Percentiles rank a stretch among this genome's conserved stretches.
These are phyloP conservation scores for Aspergillus awamori DNA, from an alignment of 2,329 filamentous ascomycete species.

Conservation along the genomic window DNA sequence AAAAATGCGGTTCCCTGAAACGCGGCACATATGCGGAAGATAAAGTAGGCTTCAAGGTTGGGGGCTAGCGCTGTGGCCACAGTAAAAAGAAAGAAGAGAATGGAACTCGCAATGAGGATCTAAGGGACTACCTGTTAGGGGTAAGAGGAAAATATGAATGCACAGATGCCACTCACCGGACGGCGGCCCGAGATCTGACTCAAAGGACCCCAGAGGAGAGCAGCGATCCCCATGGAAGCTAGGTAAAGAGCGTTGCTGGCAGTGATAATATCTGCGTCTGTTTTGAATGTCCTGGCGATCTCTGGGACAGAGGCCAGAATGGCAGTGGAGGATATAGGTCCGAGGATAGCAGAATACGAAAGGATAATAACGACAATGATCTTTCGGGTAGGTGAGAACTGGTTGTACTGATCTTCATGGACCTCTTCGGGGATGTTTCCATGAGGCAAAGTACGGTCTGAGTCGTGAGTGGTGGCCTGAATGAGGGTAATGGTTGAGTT, in stretches of 20 bases:
- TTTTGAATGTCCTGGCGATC: conserved; percentile 66
- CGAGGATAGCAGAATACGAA: conserved; percentile 74
- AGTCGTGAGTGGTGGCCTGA: conserved; percentile 36
- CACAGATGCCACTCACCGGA: conserved; percentile 47
- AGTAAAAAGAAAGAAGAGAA: conserved; percentile 69
- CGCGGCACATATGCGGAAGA: conserved; percentile 73
- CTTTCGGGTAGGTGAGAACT: conserved; percentile 65
- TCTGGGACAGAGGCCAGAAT: conserved; percentile 75
- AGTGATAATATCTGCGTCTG: conserved; percentile 70
- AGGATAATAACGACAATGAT: conserved; percentile 67
- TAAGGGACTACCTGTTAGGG: conserved; percentile 28
- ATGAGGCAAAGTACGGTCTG: conserved; percentile 35
- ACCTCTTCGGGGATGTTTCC: conserved; percentile 41
- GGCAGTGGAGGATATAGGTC: conserved; percentile 73
- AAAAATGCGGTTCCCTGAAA: conserved; percentile 76
- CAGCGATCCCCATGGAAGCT: conserved; percentile 71
- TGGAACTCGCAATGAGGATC: conserved; percentile 62
- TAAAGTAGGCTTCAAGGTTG: conserved; percentile 70
- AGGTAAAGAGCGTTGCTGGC: conserved; percentile 75
- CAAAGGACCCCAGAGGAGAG: conserved; percentile 72
- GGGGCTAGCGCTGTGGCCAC: conserved; percentile 72
- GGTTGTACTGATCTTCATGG: conserved; percentile 64
- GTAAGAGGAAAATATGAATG: not conserved
- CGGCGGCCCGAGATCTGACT: conserved; percentile 66
- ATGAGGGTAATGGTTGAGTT: conserved; percentile 31